Conservation (phyloP, 768 basidiomycete genomes). For the Suillus brevipes region DNA sequence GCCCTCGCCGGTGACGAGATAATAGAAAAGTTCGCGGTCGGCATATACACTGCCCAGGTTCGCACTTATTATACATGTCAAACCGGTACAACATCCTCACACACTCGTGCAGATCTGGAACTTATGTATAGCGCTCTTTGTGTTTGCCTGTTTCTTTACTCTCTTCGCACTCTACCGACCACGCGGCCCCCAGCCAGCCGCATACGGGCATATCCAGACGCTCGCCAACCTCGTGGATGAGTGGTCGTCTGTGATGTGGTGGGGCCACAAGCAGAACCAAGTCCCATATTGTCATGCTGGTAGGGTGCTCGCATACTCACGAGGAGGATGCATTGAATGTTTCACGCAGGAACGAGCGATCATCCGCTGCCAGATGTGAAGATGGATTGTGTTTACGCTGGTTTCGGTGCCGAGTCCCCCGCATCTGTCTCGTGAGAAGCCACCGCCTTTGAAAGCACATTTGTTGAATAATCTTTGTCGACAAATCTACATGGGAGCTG, state of each 20-base stretch:
- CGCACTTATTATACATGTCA: neutral
- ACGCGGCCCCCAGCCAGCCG: conserved; percentile 29
- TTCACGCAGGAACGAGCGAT: neutral
- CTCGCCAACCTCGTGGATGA: conserved; percentile 37
- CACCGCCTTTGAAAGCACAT: neutral
- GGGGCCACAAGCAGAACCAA: conserved; percentile 24
- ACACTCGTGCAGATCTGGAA: conserved; percentile 25
- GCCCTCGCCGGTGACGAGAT: neutral
- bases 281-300: conserved; percentile 19
- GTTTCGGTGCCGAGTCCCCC: neutral
- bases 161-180: conserved; percentile 17
- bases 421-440: neutral
- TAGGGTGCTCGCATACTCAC: neutral
- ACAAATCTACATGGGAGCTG: neutral
- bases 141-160: conserved; percentile 22
- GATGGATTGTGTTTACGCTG: conserved; percentile 4
- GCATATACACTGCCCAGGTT: conserved; percentile 31
- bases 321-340: neutral
- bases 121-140: conserved; percentile 20
- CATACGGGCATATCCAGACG: conserved; percentile 36
- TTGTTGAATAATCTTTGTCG: neutral
- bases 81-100: neutral
- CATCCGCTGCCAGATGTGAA: conserved; percentile 5
- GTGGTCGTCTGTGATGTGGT: conserved; percentile 36
- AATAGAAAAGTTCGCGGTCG: accelerated